Evolutionary conservation across 2,329 filamentous ascomycete genomes (phyloP).

Genomic region (Trichoderma semiorbis): DNA sequence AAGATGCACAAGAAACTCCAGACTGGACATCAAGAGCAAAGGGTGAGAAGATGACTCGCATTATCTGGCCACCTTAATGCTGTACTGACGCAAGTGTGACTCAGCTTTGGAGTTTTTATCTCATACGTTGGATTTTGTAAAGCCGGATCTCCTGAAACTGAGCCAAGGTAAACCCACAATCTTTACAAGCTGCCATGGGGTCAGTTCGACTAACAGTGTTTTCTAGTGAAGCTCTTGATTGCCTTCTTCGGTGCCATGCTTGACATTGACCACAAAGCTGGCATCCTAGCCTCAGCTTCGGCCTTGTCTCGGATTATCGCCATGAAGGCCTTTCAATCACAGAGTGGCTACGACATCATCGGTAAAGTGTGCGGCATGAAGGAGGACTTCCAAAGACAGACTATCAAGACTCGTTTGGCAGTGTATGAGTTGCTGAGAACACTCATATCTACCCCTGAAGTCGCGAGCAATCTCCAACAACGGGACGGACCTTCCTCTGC

Average conservation of each 20-base stretch:
- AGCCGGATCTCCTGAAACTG: conserved; percentile 42
- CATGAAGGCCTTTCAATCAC: conserved; percentile 51
- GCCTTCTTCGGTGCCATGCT: conserved; percentile 58
- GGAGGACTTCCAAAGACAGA: conserved; percentile 55
- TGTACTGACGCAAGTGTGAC: not conserved
- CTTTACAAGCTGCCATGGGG: not conserved
- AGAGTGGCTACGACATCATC: conserved; percentile 48
- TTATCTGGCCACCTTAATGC: not conserved
- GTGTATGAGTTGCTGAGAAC: conserved; percentile 48
- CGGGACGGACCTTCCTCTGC: conserved; percentile 41
- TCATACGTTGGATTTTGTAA: conserved; percentile 48
- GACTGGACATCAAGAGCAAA: conserved; percentile 54
- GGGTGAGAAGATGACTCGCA: conserved; percentile 30
- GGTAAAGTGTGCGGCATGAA: conserved; percentile 47
- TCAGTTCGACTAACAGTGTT: not conserved
- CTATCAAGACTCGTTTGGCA: conserved; percentile 48
- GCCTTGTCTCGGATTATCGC: conserved; percentile 47
- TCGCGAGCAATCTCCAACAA: conserved; percentile 44
- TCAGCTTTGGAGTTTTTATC: conserved; percentile 56
- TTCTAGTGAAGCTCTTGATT: conserved; percentile 44
- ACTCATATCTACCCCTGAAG: conserved; percentile 42
- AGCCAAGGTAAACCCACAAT: conserved; percentile 43
- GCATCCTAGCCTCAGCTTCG: conserved; percentile 51
- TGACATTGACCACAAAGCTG: conserved; percentile 57
- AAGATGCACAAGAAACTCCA: conserved; percentile 42